These are phyloP conservation scores for Gypsophila paniculata DNA, from an alignment of 179 eudicot species.

Conservation along the genomic window DNA sequence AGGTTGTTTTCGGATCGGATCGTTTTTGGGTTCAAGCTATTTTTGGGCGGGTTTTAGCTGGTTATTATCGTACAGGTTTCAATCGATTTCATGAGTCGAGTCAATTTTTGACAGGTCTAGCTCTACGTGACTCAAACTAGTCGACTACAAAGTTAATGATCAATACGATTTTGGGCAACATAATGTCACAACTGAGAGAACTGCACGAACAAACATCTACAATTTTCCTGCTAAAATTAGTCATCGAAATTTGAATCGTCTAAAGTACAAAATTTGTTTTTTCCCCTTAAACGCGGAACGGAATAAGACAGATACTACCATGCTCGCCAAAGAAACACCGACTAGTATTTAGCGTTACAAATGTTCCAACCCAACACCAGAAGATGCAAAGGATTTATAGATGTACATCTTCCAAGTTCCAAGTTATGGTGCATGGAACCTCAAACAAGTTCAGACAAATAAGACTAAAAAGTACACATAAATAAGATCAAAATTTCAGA, in stretches of 20 bases:
- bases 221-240: background rate
- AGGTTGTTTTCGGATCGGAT: no score
- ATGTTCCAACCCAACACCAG: background rate
- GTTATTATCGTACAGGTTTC: no score
- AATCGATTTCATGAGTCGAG: no score
- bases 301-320: background rate
- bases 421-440: background rate
- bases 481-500: background rate
- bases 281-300: background rate
- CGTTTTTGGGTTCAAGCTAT: no score
- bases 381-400: slow-evolving; percentile 15
- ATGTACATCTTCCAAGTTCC: background rate
- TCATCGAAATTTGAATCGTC: background rate
- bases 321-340: background rate
- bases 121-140: no score
- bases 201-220: background rate
- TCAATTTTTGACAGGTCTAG: no score
- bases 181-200: no score
- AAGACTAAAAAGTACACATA: background rate
- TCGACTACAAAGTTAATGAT: no score
- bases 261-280: background rate
- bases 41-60: no score
- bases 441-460: background rate
- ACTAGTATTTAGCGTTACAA: background rate
- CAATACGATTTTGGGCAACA: no score